Evolutionary conservation across 208 protist species (phyloP).

Genomic region (Crithidia sp.): DNA sequence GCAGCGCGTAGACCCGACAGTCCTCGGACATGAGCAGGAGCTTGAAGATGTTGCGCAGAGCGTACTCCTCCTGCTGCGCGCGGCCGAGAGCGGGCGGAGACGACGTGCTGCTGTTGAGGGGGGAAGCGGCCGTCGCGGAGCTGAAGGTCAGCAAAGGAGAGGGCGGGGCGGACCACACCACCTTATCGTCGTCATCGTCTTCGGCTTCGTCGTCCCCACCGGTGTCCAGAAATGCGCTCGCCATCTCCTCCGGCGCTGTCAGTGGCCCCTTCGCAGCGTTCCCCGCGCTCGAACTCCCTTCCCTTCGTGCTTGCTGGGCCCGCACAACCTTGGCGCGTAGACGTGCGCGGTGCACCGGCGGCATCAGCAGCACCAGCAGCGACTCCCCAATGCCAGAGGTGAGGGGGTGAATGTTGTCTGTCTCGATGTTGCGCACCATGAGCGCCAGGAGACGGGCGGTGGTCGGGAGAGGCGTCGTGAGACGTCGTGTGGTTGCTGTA

Average conservation of each 20-base stretch:
- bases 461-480: constrained; percentile 3
- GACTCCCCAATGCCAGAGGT: constrained; percentile 9
- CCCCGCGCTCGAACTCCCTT: no score
- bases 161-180: constrained; percentile 33
- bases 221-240: constrained; percentile 4
- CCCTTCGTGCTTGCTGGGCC: neutral
- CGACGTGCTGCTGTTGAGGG: neutral
- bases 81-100: neutral
- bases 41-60: constrained; percentile 30
- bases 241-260: constrained; percentile 2
- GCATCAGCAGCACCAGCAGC: constrained; percentile 23
- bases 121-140: no score
- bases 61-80: constrained; percentile 27
- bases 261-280: neutral
- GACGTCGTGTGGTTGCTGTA: no score
- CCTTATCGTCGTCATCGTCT: constrained; percentile 23
- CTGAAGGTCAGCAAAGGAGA: constrained; percentile 29
- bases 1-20: constrained; percentile 24
- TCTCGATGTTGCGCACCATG: constrained; percentile 23
- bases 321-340: constrained; percentile 16
- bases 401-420: constrained; percentile 17
- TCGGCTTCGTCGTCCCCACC: constrained; percentile 7
- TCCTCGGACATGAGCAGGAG: constrained; percentile 36
- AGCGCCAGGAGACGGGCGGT: constrained; percentile 18
- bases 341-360: constrained; percentile 8